Conservation (phyloP, 768 basidiomycete genomes). For the Pulveroboletus ravenelii region DNA sequence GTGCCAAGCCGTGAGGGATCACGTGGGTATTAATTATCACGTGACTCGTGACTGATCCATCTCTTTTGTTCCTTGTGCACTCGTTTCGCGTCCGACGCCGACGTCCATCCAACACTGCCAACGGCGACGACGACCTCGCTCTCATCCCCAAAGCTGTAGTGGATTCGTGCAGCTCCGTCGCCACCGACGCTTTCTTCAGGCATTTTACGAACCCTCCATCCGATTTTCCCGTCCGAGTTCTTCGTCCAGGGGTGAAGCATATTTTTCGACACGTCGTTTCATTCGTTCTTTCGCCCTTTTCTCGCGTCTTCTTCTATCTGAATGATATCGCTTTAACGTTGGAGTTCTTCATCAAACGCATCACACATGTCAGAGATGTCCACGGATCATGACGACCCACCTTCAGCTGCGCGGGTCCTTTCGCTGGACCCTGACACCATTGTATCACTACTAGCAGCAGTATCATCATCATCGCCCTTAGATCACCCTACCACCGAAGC, state of each 20-base stretch:
- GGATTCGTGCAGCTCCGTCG: not conserved
- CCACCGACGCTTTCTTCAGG: not conserved
- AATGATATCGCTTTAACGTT: slow-evolving; percentile 20
- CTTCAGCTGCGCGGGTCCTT: slow-evolving; percentile 11
- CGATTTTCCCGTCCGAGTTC: slow-evolving; percentile 2
- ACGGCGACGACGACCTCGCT: slow-evolving; percentile 4
- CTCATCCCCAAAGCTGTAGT: not conserved
- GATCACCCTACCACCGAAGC: slow-evolving; percentile 22
- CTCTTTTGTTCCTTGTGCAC: slow-evolving; percentile 15
- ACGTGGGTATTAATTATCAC: not conserved
- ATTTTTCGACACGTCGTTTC: slow-evolving; percentile 9
- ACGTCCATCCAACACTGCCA: slow-evolving; percentile 7
- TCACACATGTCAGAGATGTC: slow-evolving; percentile 23
- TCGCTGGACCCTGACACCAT: slow-evolving; percentile 15
- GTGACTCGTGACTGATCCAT: slow-evolving; percentile 1
- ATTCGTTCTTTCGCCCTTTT: not conserved
- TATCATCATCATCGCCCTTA: slow-evolving; percentile 16
- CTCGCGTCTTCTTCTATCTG: slow-evolving; percentile 1
- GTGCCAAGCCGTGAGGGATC: not conserved
- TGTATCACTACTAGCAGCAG: slow-evolving; percentile 23
- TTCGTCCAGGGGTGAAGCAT: slow-evolving; percentile 1
- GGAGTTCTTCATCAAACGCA: slow-evolving; percentile 6
- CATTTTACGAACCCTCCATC: slow-evolving; percentile 1
- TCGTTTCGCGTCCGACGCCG: slow-evolving; percentile 19
- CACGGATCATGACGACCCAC: slow-evolving; percentile 19